Base-by-base conservation (phyloP, 2,329 filamentous ascomycete genomes). In the Neophaeococcomyces aloes region DNA sequence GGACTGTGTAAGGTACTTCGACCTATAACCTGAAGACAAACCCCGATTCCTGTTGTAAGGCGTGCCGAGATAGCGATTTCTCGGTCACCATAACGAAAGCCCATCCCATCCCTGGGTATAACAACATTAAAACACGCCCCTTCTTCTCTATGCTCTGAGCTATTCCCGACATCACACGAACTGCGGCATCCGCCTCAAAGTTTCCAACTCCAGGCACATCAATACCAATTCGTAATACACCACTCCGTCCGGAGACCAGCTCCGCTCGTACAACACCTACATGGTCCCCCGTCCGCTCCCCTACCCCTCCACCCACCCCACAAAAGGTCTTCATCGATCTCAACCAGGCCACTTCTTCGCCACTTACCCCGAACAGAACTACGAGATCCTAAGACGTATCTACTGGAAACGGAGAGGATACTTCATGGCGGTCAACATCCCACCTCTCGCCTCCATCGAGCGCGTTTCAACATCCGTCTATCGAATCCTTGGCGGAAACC, bases 401-500 rank as follows among this genome's bases (percentile, higher is more conserved):
- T 42, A 42, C 30, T 42, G 39, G 39, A 42, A 42, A 17, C 39
- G 39, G 30, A 17, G 39, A 14, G 39, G 39, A n/a, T 34, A 34
- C 30, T 42, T 42, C 11, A 85, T 83, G 79, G 71, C 76, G 45
- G 65, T 70, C 29, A 70, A 75, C 49, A 70, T 87, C 5, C 71
- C 76, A 21, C 62, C 72, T 14, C 72, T 96, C 11, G 79, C 80
- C 3, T 78, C 82, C 48, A 75, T 94, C 39, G 79, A 89, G 63
- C 78, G 82, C 48, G 71, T 96, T 43, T 89, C 84, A 58, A 75
- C 83, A 15, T 69, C 75, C 11, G 83, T 88, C 34, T 81, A 94
- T 50, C 77, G 91, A 44, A 84, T 98, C 49, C 70, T 96, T 14
- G 91, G 83, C 46, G 86, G 84, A 7, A 98, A 98, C 63, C 89